phyloP scores from a whole-genome alignment of 768 basidiomycete genomes.

The Gloeostereum incarnatum region DNA sequence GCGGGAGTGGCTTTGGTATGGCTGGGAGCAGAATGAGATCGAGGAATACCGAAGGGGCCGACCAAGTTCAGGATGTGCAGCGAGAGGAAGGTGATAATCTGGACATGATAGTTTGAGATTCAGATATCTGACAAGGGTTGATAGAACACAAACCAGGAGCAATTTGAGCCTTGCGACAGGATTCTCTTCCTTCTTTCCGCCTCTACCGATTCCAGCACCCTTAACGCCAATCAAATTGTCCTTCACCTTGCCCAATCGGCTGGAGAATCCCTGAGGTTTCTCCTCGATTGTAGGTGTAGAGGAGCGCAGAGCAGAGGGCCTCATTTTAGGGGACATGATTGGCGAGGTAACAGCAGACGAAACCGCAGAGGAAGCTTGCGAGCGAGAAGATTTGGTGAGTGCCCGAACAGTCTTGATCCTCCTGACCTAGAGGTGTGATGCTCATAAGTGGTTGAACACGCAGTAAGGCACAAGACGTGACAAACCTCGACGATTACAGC shows the following conservation, averaged over 20 bases:
- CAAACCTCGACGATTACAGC: slow-evolving; percentile 93
- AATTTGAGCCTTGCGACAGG: slow-evolving; percentile 86
- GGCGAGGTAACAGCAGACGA: slow-evolving; percentile 1
- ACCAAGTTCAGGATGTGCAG: slow-evolving; percentile 90
- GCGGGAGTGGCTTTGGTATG: slow-evolving; percentile 18
- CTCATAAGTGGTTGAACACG: slow-evolving; percentile 8
- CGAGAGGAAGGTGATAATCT: slow-evolving; percentile 86
- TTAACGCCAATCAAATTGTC: too few relatives aligned
- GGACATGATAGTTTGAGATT: slow-evolving; percentile 1
- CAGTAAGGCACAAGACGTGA: slow-evolving; percentile 5
- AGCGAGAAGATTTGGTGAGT: slow-evolving; percentile 28
- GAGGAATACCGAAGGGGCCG: slow-evolving; percentile 58
- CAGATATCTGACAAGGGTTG: background rate
- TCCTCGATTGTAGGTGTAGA: slow-evolving; percentile 10
- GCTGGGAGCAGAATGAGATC: background rate
- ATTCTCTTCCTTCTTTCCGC: slow-evolving; percentile 61
- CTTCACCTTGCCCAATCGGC: slow-evolving; percentile 20
- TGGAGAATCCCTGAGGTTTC: slow-evolving; percentile 22
- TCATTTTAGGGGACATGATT: background rate
- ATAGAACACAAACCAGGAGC: slow-evolving; percentile 50
- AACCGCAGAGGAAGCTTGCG: slow-evolving; percentile 18
- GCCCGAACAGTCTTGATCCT: slow-evolving; percentile 58
- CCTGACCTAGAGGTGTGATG: slow-evolving; percentile 39
- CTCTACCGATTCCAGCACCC: too few relatives aligned
- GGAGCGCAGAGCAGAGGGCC: background rate